A percentile compares a stretch with the other conserved stretches of the same genome.
Conservation (phyloP, 768 basidiomycete genomes). For the Scleroderma citrinum region DNA sequence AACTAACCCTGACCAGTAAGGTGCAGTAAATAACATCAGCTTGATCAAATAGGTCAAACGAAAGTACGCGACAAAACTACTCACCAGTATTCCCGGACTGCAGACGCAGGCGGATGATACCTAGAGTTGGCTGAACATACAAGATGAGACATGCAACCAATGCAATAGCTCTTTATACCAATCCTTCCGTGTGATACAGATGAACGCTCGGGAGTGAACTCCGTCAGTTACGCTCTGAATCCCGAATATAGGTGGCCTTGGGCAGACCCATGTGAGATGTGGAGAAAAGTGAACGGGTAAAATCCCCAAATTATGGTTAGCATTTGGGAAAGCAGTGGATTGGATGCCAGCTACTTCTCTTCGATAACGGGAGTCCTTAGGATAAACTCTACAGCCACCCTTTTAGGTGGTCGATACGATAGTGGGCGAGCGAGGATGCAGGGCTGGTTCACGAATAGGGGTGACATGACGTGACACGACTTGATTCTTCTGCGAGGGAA, state of each 20-base stretch:
- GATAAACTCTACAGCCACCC: too few relatives aligned
- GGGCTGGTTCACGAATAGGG: too few relatives aligned
- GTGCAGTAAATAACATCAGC: conserved; percentile 23
- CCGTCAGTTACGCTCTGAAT: conserved; percentile 3
- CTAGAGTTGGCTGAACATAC: conserved; percentile 59
- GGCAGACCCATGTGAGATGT: neutral
- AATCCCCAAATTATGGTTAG: neutral
- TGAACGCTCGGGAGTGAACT: conserved; percentile 54
- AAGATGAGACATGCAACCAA: conserved; percentile 67
- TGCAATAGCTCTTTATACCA: conserved; percentile 53
- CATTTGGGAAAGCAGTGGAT: neutral
- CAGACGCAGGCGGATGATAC: conserved; percentile 62
- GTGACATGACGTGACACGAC: too few relatives aligned
- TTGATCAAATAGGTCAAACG: conserved; percentile 69
- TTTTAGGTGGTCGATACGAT: too few relatives aligned
- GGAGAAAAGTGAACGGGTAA: neutral
- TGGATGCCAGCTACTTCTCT: too few relatives aligned
- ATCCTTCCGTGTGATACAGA: conserved; percentile 54
- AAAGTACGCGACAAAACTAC: conserved; percentile 55
- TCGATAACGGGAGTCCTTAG: too few relatives aligned
- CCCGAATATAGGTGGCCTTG: neutral
- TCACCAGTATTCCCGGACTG: conserved; percentile 63
- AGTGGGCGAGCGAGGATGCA: too few relatives aligned
- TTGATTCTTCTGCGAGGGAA: too few relatives aligned
- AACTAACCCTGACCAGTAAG: too few relatives aligned